phyloP scores from a whole-genome alignment of 2,329 filamentous ascomycete genomes.

The Botrytis fragariae region DNA sequence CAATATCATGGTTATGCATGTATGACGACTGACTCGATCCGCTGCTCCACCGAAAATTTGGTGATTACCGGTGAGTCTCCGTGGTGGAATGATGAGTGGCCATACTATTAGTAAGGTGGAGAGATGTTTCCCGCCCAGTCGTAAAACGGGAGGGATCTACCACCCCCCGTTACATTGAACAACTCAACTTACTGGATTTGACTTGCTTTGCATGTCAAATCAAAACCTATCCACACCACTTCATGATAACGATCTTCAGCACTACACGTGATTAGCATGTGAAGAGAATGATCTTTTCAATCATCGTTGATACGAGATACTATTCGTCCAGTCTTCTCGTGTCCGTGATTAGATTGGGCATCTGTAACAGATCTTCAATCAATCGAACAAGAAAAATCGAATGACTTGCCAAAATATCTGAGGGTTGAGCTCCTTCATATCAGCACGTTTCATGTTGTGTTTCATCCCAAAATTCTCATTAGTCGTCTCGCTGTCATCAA shows the following conservation, averaged over 20 bases:
- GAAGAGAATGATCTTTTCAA: background rate
- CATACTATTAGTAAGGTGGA: slow-evolving; percentile 12
- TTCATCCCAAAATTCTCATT: background rate
- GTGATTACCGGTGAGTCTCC: slow-evolving; percentile 14
- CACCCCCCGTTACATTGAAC: slow-evolving; percentile 3
- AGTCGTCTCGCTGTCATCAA: background rate
- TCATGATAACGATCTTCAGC: too few species aligned
- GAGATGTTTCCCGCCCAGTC: slow-evolving; percentile 10
- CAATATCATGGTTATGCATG: slow-evolving; percentile 15
- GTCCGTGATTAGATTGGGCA: background rate
- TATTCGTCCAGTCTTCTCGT: background rate
- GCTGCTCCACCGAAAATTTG: slow-evolving; percentile 18
- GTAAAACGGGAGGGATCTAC: slow-evolving; percentile 13
- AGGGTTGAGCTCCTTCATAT: background rate
- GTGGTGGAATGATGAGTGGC: slow-evolving; percentile 17
- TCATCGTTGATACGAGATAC: background rate
- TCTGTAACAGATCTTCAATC: background rate
- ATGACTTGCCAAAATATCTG: background rate
- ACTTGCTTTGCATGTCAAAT: background rate
- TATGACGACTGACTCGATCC: slow-evolving; percentile 20
- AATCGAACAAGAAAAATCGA: background rate
- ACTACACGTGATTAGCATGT: slow-evolving; percentile 5
- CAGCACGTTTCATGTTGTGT: background rate
- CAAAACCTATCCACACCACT: slow-evolving; percentile 4
- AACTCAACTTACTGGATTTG: background rate